These are phyloP conservation scores for Capsicum pubescens DNA, from an alignment of 257 asterid species.

Conservation along the genomic window DNA sequence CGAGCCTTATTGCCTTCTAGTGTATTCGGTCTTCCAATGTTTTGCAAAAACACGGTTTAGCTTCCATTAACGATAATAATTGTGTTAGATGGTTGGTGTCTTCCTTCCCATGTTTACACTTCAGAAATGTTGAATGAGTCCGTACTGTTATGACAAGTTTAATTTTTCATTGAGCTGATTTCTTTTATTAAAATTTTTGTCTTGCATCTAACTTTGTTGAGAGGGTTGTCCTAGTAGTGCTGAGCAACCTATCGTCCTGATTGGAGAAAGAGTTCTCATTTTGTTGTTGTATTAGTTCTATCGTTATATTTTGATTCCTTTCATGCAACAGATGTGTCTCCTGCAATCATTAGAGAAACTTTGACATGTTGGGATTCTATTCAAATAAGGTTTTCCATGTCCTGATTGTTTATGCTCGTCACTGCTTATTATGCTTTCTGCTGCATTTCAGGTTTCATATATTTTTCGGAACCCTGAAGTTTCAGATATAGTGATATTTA, in stretches of 20 bases:
- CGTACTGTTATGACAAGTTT: not conserved
- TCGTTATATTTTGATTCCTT: not conserved
- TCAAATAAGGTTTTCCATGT: too few species aligned
- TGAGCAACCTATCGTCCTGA: not conserved
- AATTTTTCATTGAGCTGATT: not conserved
- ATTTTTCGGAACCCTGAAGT: slow-evolving; percentile 79
- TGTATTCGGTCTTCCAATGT: not conserved
- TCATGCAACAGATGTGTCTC: not conserved
- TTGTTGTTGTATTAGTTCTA: not conserved
- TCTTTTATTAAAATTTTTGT: not conserved
- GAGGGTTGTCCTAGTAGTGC: slow-evolving; percentile 10
- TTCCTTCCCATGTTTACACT: not conserved
- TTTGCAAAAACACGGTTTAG: not conserved
- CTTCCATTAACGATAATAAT: not conserved
- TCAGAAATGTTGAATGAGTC: not conserved
- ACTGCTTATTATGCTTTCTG: slow-evolving; percentile 20
- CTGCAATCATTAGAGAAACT: not conserved
- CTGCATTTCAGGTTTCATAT: slow-evolving; percentile 75
- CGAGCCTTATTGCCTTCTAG: too few species aligned
- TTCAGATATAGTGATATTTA: slow-evolving; percentile 86
- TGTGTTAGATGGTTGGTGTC: not conserved
- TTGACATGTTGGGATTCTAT: not conserved
- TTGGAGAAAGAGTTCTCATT: not conserved
- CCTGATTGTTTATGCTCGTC: not conserved
- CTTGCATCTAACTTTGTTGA: not conserved